Evolutionary conservation across 805 yeast species (phyloP).

Genomic region (Maudiozyma serrabonitensis): DNA sequence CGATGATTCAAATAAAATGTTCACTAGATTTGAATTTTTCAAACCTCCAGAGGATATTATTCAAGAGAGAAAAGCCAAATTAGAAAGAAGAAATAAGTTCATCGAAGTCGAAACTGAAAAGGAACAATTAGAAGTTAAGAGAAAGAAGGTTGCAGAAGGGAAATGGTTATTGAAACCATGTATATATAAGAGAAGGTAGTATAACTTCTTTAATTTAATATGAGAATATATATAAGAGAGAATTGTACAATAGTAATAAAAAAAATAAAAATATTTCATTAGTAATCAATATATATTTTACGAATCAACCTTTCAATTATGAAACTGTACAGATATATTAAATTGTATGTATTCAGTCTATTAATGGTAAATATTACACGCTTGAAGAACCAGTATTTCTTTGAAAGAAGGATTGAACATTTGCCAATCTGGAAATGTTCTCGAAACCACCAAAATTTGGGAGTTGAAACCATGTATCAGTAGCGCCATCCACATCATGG

Average conservation of each 20-base stretch:
- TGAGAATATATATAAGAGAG: no score
- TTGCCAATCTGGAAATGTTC: conserved; percentile 17
- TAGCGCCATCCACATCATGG: conserved; percentile 6
- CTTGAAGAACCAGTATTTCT: not conserved
- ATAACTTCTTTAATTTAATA: not conserved
- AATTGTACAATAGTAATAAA: not conserved
- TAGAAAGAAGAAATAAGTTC: conserved; percentile 55
- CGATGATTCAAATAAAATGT: conserved; percentile 85
- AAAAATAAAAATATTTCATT: not conserved
- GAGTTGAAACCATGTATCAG: conserved; percentile 23
- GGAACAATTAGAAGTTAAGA: conserved; percentile 47
- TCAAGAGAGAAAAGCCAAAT: conserved; percentile 49
- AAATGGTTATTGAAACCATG: conserved; percentile 92
- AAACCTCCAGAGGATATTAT: conserved; percentile 69
- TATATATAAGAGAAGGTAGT: conserved; percentile 76
- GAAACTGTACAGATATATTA: not conserved
- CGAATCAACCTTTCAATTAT: not conserved
- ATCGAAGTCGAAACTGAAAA: conserved; percentile 60
- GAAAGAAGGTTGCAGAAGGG: conserved; percentile 58
- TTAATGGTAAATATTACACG: not conserved
- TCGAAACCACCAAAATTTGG: conserved; percentile 23
- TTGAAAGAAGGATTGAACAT: conserved; percentile 24
- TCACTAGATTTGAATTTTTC: conserved; percentile 87
- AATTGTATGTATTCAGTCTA: no score
- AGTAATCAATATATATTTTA: not conserved